phyloP scores from a whole-genome alignment of 2,329 filamentous ascomycete species.

The Arthroderma sp. region DNA sequence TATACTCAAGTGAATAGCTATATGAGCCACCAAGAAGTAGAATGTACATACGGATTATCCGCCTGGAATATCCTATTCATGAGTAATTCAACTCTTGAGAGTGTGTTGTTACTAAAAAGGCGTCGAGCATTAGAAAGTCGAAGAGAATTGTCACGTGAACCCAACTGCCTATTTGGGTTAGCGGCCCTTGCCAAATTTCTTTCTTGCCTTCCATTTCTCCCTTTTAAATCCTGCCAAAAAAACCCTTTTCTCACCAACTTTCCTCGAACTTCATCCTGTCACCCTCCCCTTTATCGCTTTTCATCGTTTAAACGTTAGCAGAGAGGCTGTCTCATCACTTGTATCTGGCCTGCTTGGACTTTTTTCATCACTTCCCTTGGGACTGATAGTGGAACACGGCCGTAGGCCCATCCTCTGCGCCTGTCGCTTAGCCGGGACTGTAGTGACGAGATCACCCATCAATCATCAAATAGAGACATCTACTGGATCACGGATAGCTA shows the following conservation, averaged over 20 bases:
- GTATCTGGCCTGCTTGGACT: background rate
- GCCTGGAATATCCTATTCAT: too few relatives aligned
- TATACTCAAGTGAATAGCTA: too few relatives aligned
- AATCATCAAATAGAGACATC: conserved; percentile 3
- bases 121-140: too few relatives aligned
- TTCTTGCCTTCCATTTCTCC: background rate
- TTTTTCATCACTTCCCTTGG: background rate
- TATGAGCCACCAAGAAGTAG: too few relatives aligned
- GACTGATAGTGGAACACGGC: background rate
- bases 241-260: background rate
- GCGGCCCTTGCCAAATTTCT: background rate
- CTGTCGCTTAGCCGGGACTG: conserved; percentile 2
- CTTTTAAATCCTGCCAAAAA: background rate
- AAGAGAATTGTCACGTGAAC: background rate
- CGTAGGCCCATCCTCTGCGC: background rate
- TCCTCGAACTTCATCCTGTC: background rate
- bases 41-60: too few relatives aligned
- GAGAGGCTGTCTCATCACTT: background rate
- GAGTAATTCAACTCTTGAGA: too few relatives aligned
- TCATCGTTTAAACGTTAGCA: background rate
- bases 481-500: conserved; percentile 5
- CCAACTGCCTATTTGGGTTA: background rate
- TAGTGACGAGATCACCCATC: conserved; percentile 5
- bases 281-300: background rate
- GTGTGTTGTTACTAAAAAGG: too few relatives aligned